A percentile compares a stretch with the other conserved stretches of the same genome.
These are phyloP conservation scores for Ilyonectria robusta DNA, from an alignment of 2,329 filamentous ascomycete species.

Conservation along the genomic window DNA sequence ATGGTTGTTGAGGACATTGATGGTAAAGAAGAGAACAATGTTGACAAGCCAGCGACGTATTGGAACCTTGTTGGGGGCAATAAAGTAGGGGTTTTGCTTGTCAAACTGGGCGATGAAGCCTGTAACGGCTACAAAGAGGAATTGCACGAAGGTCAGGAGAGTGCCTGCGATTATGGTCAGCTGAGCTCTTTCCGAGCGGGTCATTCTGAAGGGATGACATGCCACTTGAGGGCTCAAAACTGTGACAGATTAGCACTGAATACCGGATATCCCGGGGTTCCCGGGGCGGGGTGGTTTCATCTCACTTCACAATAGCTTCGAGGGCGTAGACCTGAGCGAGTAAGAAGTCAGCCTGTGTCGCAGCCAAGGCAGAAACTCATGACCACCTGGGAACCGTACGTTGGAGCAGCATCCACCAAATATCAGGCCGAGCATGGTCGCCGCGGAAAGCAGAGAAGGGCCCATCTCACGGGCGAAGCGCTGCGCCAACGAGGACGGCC, in stretches of 20 bases:
- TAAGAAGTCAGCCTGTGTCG: constrained; percentile 32
- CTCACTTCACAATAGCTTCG: constrained; percentile 94
- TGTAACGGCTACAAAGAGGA: constrained; percentile 83
- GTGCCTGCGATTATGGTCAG: constrained; percentile 69
- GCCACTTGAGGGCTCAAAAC: constrained; percentile 88
- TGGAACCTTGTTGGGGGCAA: constrained; percentile 85
- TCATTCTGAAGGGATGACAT: constrained; percentile 40
- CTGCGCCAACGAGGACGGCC: constrained; percentile 35
- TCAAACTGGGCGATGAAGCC: constrained; percentile 85
- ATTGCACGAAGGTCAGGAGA: constrained; percentile 90
- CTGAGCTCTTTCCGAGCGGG: constrained; percentile 12
- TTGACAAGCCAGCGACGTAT: constrained; percentile 89
- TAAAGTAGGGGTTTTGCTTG: constrained; percentile 75
- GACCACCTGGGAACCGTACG: constrained; percentile 66
- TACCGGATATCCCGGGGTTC: constrained; percentile 15
- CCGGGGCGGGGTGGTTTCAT: neutral
- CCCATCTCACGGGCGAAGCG: constrained; percentile 45
- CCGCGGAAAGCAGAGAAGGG: constrained; percentile 66
- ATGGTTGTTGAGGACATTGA: constrained; percentile 98
- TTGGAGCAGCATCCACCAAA: constrained; percentile 97
- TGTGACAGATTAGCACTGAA: constrained; percentile 53
- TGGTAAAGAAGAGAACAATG: constrained; percentile 90
- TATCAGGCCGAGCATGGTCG: constrained; percentile 84
- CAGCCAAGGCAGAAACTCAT: neutral
- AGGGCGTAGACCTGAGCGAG: constrained; percentile 87